These are phyloP conservation scores for Drosera spatulata DNA, from an alignment of 179 eudicot genomes.

Conservation along the genomic window DNA sequence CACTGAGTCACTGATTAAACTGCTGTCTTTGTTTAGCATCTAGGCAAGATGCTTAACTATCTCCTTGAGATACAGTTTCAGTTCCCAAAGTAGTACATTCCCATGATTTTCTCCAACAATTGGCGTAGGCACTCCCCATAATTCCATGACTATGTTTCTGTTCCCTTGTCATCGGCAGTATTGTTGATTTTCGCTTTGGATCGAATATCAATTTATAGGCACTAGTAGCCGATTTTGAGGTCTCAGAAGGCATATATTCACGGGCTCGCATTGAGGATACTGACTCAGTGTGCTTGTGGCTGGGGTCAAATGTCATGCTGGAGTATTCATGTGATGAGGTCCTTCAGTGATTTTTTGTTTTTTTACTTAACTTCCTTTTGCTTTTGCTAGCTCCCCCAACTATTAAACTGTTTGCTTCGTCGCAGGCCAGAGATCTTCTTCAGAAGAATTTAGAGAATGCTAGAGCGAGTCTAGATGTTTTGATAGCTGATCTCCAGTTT, in stretches of 20 bases:
- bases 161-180: no score
- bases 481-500: constrained; percentile 73
- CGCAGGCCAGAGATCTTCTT: constrained; percentile 67
- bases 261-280: constrained; percentile 71
- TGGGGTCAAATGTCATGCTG: constrained; percentile 97
- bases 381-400: constrained; percentile 2
- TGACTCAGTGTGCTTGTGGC: constrained; percentile 94
- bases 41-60: no score
- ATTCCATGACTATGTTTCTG: no score
- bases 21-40: no score
- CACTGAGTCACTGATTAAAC: no score
- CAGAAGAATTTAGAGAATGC: constrained; percentile 85
- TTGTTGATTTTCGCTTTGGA: no score
- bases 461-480: constrained; percentile 86
- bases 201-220: constrained; percentile 38
- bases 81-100: no score
- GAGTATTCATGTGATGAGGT: constrained; percentile 98
- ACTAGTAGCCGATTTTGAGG: constrained; percentile 82
- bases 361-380: not conserved
- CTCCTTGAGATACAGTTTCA: no score
- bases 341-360: not conserved
- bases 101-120: no score
- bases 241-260: constrained; percentile 92
- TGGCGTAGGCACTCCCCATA: no score
- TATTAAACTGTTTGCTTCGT: constrained; percentile 6